Conservation (phyloP, 2,329 filamentous ascomycete genomes). For the Trichophaea hybrida region DNA sequence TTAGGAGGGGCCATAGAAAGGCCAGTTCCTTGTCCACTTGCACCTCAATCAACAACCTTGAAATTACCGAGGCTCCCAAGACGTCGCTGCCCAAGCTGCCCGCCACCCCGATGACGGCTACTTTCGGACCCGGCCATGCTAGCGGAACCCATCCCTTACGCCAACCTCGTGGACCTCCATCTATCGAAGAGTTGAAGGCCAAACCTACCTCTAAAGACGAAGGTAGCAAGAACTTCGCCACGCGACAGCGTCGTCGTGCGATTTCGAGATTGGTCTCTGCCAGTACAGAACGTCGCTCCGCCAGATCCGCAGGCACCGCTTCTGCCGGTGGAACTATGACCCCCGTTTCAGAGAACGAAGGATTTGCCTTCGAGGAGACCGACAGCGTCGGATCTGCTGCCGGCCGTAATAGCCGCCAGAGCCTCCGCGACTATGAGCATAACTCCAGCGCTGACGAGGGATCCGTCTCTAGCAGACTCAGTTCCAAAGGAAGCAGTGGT, state of each 20-base stretch:
- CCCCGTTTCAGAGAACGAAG: constrained; percentile 69
- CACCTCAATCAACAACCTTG: constrained; percentile 39
- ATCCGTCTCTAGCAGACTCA: constrained; percentile 42
- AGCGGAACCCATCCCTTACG: constrained; percentile 89
- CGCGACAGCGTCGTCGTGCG: constrained; percentile 80
- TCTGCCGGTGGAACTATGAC: constrained; percentile 66
- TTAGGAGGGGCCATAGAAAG: constrained; percentile 91
- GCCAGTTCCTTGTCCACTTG: constrained; percentile 54
- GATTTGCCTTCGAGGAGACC: constrained; percentile 31
- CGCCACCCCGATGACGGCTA: constrained; percentile 63
- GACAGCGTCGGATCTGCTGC: constrained; percentile 35
- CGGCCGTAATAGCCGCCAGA: constrained; percentile 56
- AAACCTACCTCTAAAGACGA: constrained; percentile 88
- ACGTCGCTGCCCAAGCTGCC: constrained; percentile 65
- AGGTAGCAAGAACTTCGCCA: constrained; percentile 93
- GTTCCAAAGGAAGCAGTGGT: constrained; percentile 42
- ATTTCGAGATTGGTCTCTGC: constrained; percentile 84
- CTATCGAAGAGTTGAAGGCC: constrained; percentile 74
- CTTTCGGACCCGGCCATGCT: constrained; percentile 81
- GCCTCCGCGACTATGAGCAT: constrained; percentile 54
- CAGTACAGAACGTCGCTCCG: constrained; percentile 64
- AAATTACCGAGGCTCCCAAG: constrained; percentile 40
- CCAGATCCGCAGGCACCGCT: constrained; percentile 42
- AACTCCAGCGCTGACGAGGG: constrained; percentile 48
- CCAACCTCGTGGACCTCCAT: constrained; percentile 82